Evolutionary conservation across 805 yeast species (phyloP).

Genomic region (Kodamaea nitidulidarum): DNA sequence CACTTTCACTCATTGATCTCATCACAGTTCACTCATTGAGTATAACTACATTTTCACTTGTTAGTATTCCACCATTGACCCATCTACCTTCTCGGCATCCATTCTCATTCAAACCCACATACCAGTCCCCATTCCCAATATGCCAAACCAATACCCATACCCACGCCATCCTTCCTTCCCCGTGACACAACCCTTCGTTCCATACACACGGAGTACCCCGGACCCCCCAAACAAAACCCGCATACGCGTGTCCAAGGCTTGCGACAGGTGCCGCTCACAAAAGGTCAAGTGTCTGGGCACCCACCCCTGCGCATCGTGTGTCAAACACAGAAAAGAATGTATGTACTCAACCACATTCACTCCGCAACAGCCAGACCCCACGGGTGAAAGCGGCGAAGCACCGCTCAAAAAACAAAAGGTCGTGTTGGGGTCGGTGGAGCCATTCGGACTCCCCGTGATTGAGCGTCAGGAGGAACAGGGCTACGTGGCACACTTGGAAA

Average conservation of each 20-base stretch:
- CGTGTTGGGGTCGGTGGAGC: conserved; percentile 11
- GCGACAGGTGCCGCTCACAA: conserved; percentile 51
- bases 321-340: conserved; percentile 34
- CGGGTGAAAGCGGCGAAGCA: background rate
- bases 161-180: too few species aligned
- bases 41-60: too few species aligned
- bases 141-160: too few species aligned
- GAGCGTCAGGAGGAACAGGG: conserved; percentile 12
- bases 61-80: too few species aligned
- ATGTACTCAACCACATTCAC: conserved; percentile 16
- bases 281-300: conserved; percentile 57
- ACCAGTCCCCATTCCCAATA: too few species aligned
- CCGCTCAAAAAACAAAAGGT: conserved; percentile 13
- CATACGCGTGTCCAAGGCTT: conserved; percentile 48
- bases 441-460: conserved; percentile 19
- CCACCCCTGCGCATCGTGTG: conserved; percentile 48
- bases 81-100: too few species aligned
- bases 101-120: too few species aligned
- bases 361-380: conserved; percentile 2
- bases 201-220: background rate
- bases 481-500: conserved; percentile 36
- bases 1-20: too few species aligned
- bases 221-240: conserved; percentile 12
- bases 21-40: too few species aligned
- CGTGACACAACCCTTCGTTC: too few species aligned